These are phyloP conservation scores for Rhizopogon vulgaris DNA, from an alignment of 768 basidiomycete species.

Conservation along the genomic window DNA sequence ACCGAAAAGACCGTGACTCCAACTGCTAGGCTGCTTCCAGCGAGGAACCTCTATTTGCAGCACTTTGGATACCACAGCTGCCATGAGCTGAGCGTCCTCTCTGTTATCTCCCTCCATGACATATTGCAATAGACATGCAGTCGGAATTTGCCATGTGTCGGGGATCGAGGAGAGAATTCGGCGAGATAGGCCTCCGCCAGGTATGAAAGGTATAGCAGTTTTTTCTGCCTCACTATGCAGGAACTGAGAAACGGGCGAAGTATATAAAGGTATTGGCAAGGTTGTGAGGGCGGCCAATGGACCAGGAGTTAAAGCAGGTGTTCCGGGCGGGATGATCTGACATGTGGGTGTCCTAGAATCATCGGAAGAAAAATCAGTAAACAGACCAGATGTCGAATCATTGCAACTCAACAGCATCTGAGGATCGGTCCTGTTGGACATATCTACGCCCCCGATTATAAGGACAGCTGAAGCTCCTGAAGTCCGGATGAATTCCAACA, in stretches of 20 bases:
- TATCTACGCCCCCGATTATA: constrained; percentile 72
- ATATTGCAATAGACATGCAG: constrained; percentile 61
- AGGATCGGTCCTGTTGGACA: constrained; percentile 63
- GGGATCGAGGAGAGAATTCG: constrained; percentile 59
- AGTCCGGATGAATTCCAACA: constrained; percentile 51
- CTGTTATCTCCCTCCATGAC: constrained; percentile 82
- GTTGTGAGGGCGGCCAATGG: constrained; percentile 36
- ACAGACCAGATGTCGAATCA: background rate
- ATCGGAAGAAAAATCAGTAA: background rate
- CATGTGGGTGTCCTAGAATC: constrained; percentile 57
- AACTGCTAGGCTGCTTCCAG: constrained; percentile 65
- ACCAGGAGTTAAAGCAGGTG: constrained; percentile 38
- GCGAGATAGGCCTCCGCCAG: constrained; percentile 70
- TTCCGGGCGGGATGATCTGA: constrained; percentile 40
- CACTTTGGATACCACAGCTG: constrained; percentile 45
- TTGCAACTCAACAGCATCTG: constrained; percentile 62
- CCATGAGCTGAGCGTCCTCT: constrained; percentile 59
- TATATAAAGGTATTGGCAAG: constrained; percentile 51
- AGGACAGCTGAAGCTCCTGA: constrained; percentile 48
- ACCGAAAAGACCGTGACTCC: constrained; percentile 59
- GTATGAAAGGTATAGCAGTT: constrained; percentile 59
- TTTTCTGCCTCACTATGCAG: constrained; percentile 20
- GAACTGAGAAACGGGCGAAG: constrained; percentile 38
- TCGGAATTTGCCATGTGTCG: constrained; percentile 43
- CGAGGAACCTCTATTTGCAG: constrained; percentile 32